Evolutionary conservation across 345 rosid species (phyloP).

Genomic region (Rhizophora mangle): DNA sequence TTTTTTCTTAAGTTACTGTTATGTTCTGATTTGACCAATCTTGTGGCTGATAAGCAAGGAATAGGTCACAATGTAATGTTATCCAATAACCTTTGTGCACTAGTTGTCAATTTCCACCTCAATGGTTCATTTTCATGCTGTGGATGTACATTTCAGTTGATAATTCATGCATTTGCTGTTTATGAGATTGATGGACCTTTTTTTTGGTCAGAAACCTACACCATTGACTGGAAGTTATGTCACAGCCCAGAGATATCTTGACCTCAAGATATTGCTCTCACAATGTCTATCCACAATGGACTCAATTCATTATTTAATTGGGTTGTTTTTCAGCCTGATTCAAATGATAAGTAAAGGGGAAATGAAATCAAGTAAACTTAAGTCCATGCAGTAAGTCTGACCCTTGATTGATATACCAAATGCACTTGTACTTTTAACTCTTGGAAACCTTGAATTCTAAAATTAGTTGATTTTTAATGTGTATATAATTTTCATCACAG

Average conservation of each 20-base stretch:
- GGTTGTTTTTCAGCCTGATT: conserved; percentile 3
- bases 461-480: background rate
- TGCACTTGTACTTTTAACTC: background rate
- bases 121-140: background rate
- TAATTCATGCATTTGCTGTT: background rate
- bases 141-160: background rate
- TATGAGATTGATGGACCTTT: background rate
- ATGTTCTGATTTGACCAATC: background rate
- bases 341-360: background rate
- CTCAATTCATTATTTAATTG: background rate
- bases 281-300: background rate
- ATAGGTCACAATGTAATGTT: background rate
- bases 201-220: background rate
- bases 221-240: no score
- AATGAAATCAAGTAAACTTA: background rate
- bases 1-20: background rate
- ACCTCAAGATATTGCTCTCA: background rate
- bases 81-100: background rate
- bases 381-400: background rate
- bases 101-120: background rate
- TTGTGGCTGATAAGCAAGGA: background rate
- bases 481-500: background rate
- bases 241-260: background rate
- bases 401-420: no score
- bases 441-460: background rate